These are phyloP conservation scores for Choanephora cucurbitarum DNA, from an alignment of 371 early-diverging fungal species.

Conservation along the genomic window DNA sequence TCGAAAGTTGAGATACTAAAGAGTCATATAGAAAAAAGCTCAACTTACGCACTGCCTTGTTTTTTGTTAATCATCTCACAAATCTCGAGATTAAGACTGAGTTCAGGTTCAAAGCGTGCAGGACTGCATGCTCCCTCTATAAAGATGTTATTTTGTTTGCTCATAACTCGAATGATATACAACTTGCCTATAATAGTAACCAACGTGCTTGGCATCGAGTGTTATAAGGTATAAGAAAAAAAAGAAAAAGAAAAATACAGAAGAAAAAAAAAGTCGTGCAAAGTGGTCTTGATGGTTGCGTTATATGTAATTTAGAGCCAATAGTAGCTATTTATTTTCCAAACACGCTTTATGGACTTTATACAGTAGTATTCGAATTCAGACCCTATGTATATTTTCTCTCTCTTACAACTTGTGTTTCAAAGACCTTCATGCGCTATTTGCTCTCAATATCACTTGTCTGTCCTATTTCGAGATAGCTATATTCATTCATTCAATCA, in stretches of 20 bases:
- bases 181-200: constrained; percentile 27
- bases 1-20: not conserved
- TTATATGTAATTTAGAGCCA: not conserved
- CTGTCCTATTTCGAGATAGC: too few species aligned
- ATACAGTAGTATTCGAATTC: too few species aligned
- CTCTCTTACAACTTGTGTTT: too few species aligned
- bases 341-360: too few species aligned
- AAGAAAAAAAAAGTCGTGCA: not conserved
- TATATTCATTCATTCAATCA: too few species aligned
- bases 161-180: not conserved
- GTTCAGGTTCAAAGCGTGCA: constrained; percentile 73
- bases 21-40: not conserved
- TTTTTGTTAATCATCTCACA: constrained; percentile 92
- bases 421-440: too few species aligned
- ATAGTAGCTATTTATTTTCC: too few species aligned
- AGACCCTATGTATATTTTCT: too few species aligned
- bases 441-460: too few species aligned
- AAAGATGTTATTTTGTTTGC: not conserved
- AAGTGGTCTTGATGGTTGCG: not conserved
- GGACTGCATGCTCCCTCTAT: constrained; percentile 83
- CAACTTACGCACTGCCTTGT: constrained; percentile 75
- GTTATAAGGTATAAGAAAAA: not conserved
- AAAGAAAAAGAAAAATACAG: not conserved
- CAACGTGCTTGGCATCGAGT: constrained; percentile 24
- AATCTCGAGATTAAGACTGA: constrained; percentile 90